Conservation (phyloP, 2,329 filamentous ascomycete species). For the Monosporascus sp. region DNA sequence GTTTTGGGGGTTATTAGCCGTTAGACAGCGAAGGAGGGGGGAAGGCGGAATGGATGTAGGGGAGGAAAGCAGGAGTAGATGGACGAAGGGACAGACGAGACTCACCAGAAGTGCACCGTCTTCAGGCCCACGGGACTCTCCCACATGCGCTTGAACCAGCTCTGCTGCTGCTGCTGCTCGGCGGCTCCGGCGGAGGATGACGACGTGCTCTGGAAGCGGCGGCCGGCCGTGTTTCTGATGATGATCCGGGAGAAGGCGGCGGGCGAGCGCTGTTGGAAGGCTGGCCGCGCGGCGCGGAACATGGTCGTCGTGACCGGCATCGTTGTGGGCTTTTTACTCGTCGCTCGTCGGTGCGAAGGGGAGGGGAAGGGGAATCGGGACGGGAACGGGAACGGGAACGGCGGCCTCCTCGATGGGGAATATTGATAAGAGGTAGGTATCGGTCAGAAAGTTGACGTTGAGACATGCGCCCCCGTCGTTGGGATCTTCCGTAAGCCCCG, state of each 20-base stretch:
- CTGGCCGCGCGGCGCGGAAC: constrained; percentile 48
- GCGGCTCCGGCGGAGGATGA: constrained; percentile 35
- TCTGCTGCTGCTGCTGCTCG: constrained; percentile 31
- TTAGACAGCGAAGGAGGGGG: background rate
- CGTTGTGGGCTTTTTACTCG: constrained; percentile 6
- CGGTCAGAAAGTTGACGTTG: too few relatives aligned
- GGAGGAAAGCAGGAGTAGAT: background rate
- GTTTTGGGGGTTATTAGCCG: background rate
- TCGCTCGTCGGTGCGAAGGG: too few relatives aligned
- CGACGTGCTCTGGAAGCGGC: constrained; percentile 65
- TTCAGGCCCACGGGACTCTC: constrained; percentile 75
- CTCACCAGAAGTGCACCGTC: constrained; percentile 97
- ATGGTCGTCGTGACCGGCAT: constrained; percentile 44
- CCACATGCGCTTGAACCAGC: constrained; percentile 75
- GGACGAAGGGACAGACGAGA: constrained; percentile 1
- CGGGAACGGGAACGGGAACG: too few relatives aligned
- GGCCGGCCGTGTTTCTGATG: constrained; percentile 37
- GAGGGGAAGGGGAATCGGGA: background rate
- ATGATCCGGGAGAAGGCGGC: constrained; percentile 43
- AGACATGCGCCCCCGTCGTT: too few relatives aligned
- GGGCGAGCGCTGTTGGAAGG: constrained; percentile 51
- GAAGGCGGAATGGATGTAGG: background rate
- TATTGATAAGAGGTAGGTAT: too few relatives aligned
- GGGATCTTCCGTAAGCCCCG: too few relatives aligned
- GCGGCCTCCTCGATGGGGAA: background rate